Evolutionary conservation across 2,329 filamentous ascomycete species (phyloP), one percentile per base, ranked within the genome.

Genomic region (Aspergillus fructus): DNA sequence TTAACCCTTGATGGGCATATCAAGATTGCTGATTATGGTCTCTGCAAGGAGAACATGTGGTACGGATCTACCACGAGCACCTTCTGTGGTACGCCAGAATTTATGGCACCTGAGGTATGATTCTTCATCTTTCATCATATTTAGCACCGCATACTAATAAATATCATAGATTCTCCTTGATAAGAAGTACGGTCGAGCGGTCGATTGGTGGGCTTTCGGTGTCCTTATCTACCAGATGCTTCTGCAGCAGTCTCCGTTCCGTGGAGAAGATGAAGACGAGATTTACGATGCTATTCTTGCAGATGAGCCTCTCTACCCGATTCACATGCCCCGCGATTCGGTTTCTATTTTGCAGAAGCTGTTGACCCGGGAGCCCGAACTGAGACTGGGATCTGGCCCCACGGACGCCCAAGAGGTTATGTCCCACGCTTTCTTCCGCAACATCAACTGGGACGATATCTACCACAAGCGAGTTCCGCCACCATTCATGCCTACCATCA

Each of bases 11-110:
- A 99, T 71, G 94, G 94, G 24, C 94, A 99, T 74, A 96, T 99
- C 81, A 97, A 97, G 83, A 92, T 99, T 81, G 94, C 85, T 53
- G 94, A 99, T 83, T 99, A 96, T 74, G 94, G 94, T 85, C 85
- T 99, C 49, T 99, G 96, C 81, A 99, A 99, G 78, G 94, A 99
- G 73, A 93, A 99, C 68, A 99, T 99, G 94, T 99, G 93, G 93
- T 99, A 96, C 72, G 92, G 92, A 43, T 93, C 90, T 55, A 97
- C 90, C 2, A 99, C 94, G 0, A 93, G 93, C 78, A 99, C 94
- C 7, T 99, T 99, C 81, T 99, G 94, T 73, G 94, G 94, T 75
- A 99, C 94, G n/a, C 94, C 94, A 15, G 94, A 99, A 73, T 99
- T 99, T 66, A 99, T 99, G 94, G 94, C 94, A 8, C 94, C 94